Percentiles rank a stretch among this genome's conserved stretches.
Evolutionary conservation across 345 rosid species (phyloP).

Genomic region (Crucihimalaya himalaica): DNA sequence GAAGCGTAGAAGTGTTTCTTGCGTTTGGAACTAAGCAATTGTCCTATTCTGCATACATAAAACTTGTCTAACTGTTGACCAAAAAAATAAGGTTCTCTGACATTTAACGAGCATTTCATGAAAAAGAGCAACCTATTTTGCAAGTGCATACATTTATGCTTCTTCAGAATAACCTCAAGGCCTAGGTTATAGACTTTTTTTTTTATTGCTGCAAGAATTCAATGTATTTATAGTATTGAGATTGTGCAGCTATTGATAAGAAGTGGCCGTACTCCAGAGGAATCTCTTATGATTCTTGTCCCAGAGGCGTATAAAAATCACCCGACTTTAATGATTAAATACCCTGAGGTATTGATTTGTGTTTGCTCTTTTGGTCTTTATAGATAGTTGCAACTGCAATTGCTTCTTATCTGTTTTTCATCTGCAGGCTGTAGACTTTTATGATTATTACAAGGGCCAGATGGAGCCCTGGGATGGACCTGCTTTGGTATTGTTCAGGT

Average conservation of each 20-base stretch:
- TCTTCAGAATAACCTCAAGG: not conserved
- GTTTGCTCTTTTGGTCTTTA: constrained; percentile 4
- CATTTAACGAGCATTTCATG: not conserved
- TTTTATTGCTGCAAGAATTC: constrained; percentile 7
- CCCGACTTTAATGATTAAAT: constrained; percentile 80
- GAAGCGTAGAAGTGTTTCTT: constrained; percentile 10
- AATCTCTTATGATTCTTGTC: constrained; percentile 94
- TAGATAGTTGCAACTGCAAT: constrained; percentile 18
- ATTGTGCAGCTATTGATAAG: constrained; percentile 78
- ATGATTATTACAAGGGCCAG: constrained; percentile 98
- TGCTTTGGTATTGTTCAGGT: constrained; percentile 95
- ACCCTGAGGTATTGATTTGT: constrained; percentile 79
- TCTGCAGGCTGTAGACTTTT: constrained; percentile 82
- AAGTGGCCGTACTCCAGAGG: constrained; percentile 95
- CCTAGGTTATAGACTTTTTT: constrained; percentile 3
- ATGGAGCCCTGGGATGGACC: constrained; percentile 99
- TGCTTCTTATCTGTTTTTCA: constrained; percentile 25
- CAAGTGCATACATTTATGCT: not conserved
- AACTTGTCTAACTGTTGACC: not conserved
- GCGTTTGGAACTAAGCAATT: constrained; percentile 10
- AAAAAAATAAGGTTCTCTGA: not conserved
- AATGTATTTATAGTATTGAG: constrained; percentile 18
- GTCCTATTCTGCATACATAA: constrained; percentile 16
- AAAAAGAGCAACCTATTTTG: not conserved
- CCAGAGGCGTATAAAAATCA: constrained; percentile 99